Conservation (phyloP, 306 rosid species). For the Oxytropis ochrocephala region DNA sequence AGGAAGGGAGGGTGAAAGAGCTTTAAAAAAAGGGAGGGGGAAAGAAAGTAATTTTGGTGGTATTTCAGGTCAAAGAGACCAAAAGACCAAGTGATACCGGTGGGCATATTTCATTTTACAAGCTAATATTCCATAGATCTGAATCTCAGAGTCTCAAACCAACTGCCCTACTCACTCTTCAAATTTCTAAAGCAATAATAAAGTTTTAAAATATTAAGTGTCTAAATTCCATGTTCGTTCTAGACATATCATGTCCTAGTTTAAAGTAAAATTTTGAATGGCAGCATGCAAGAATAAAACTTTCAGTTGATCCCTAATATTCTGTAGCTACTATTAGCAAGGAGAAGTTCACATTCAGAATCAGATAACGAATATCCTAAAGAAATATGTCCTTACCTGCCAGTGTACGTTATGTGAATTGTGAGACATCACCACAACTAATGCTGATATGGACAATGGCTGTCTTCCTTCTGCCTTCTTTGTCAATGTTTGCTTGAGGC, state of each 20-base stretch:
- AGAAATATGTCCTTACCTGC: background rate
- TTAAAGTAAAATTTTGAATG: background rate
- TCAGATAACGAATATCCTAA: background rate
- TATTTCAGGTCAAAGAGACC: slow-evolving; percentile 8
- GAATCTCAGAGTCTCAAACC: slow-evolving; percentile 20
- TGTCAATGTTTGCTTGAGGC: background rate
- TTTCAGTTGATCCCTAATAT: background rate
- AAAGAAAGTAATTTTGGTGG: slow-evolving; percentile 6
- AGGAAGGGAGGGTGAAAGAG: background rate
- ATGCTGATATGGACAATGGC: background rate
- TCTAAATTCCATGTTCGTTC: background rate
- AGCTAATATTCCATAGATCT: slow-evolving; percentile 37
- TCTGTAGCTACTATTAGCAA: background rate
- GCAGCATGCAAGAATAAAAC: background rate
- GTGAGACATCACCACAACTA: background rate
- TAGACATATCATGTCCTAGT: background rate
- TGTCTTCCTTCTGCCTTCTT: background rate
- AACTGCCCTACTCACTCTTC: slow-evolving; percentile 6
- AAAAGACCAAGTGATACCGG: slow-evolving; percentile 26
- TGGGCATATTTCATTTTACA: slow-evolving; percentile 24
- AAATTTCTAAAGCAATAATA: slow-evolving; percentile 2
- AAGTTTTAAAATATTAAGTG: slow-evolving; percentile 1
- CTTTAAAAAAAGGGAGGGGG: background rate
- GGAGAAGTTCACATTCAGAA: background rate
- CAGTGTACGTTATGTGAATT: background rate